Evolutionary conservation across 2,329 filamentous ascomycete genomes (phyloP), one percentile per base, ranked within the genome.

Genomic region (Dryadomyces quercivorus): DNA sequence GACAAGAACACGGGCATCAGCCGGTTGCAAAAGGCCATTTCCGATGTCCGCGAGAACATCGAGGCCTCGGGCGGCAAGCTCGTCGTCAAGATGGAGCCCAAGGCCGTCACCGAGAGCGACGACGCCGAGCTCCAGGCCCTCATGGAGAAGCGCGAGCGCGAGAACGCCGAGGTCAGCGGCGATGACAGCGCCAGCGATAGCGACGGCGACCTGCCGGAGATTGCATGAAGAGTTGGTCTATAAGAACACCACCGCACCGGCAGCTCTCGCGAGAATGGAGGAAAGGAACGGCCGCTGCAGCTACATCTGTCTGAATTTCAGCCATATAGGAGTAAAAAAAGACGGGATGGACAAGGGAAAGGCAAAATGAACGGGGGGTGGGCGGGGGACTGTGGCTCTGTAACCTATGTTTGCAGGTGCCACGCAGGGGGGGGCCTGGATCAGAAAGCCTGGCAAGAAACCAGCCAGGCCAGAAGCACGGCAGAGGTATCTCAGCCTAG

Each of bases 61-160:
- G 81, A 84, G 67, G 76, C 71, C 48, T 80, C 86, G 1, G 87
- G 87, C 53, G 93, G 93, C 58, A 83, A 82, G 66, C 86, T 92
- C 66, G 80, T 85, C 46, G 86, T 96, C 63, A 95, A 94, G 82
- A 98, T 98, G 93, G 91, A 93, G 65, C 93, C 93, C 62, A 97
- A 97, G 83, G 93, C 94, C 5, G 93, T 98, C 59, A 98, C 93
- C 1, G 94, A 97, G 78, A 94, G 90, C 70, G 94, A 98, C 65
- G 93, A 98, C 66, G 93, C 92, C 26, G 91, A 96, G 72, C 77
- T 98, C 61, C 90, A 96, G 70, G 93, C 92, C 52, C 80, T 98
- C 61, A 98, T 98, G 93, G 93, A 97, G 79, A 96, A 97, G 84
- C 85, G 88, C 61, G 93, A 95, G 77, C 85, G 89, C 61, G 92